phyloP scores from a whole-genome alignment of 257 asterid genomes.

The Mentha longifolia region DNA sequence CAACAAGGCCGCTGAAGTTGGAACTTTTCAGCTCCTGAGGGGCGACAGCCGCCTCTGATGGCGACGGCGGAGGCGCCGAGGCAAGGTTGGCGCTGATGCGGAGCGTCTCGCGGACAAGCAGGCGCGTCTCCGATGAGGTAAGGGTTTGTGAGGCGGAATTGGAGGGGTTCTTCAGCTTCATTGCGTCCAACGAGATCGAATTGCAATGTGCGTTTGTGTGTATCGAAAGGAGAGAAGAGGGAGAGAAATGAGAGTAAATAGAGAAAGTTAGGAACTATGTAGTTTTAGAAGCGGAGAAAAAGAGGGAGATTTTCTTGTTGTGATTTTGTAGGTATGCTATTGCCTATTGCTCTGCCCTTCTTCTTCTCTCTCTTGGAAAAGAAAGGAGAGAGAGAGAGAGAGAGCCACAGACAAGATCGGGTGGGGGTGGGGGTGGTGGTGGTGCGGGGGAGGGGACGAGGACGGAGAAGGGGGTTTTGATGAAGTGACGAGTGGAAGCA shows the following conservation, averaged over 20 bases:
- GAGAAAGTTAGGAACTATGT: conserved; percentile 23
- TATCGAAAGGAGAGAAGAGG: conserved; percentile 3
- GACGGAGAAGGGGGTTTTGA: conserved; percentile 30
- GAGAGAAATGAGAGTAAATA: conserved; percentile 1
- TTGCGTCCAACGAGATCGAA: conserved; percentile 33
- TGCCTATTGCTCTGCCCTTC: background rate
- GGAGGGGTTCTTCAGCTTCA: conserved; percentile 74
- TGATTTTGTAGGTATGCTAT: conserved; percentile 30
- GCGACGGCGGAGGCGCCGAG: conserved; percentile 64
- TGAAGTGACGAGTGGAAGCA: conserved; percentile 29
- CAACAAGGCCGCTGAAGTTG: conserved; percentile 63
- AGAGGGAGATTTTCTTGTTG: conserved; percentile 42
- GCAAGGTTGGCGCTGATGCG: conserved; percentile 98
- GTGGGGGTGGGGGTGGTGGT: conserved; percentile 15
- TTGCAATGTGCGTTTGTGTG: conserved; percentile 13
- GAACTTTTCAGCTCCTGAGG: conserved; percentile 45
- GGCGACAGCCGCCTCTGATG: conserved; percentile 29
- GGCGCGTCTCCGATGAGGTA: conserved; percentile 66
- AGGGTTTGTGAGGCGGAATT: conserved; percentile 72
- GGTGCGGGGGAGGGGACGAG: conserved; percentile 18
- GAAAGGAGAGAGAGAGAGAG: conserved; percentile 20
- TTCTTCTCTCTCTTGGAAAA: background rate
- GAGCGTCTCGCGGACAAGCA: conserved; percentile 89
- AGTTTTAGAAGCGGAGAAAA: conserved; percentile 46
- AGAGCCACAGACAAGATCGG: conserved; percentile 15